phyloP scores from a whole-genome alignment of 1,284 basidiomycete species.

The Tilletia horrida region DNA sequence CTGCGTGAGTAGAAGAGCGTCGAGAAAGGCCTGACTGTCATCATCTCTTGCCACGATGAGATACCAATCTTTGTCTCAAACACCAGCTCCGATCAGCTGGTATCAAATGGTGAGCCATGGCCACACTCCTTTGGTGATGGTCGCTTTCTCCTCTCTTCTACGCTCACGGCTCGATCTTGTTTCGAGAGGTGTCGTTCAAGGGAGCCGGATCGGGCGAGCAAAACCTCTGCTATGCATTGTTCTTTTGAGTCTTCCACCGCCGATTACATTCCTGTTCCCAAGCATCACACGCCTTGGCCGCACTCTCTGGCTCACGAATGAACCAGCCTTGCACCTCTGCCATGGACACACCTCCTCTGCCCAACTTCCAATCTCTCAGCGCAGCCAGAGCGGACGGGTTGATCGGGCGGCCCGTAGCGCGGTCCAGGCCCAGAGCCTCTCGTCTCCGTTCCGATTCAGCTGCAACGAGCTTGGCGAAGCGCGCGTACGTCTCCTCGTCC shows the following conservation, averaged over 20 bases:
- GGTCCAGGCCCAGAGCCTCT: constrained; percentile 21
- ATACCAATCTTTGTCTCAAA: too few species aligned
- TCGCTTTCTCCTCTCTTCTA: too few species aligned
- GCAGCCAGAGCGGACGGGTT: background rate
- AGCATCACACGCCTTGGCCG: constrained; percentile 39
- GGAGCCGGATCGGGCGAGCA: too few species aligned
- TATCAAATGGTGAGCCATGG: too few species aligned
- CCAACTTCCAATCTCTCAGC: constrained; percentile 2
- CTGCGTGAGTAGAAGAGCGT: constrained; percentile 59
- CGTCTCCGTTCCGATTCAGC: constrained; percentile 22
- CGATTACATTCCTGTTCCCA: constrained; percentile 24
- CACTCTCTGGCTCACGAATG: constrained; percentile 50
- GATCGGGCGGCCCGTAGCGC: background rate
- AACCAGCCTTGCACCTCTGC: constrained; percentile 54
- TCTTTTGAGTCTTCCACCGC: background rate
- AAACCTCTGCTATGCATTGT: too few species aligned
- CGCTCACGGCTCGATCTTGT: too few species aligned
- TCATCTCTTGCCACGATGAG: too few species aligned
- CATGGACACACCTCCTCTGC: constrained; percentile 53
- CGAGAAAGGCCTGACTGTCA: too few species aligned
- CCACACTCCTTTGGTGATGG: too few species aligned
- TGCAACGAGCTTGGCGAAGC: constrained; percentile 25
- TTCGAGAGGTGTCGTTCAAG: too few species aligned
- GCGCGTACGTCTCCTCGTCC: constrained; percentile 24
- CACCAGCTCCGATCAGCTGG: too few species aligned